A percentile compares a stretch with the other conserved stretches of the same genome.
Conservation (phyloP, 2,329 filamentous ascomycete genomes). For the Paecilomyces niveus region DNA sequence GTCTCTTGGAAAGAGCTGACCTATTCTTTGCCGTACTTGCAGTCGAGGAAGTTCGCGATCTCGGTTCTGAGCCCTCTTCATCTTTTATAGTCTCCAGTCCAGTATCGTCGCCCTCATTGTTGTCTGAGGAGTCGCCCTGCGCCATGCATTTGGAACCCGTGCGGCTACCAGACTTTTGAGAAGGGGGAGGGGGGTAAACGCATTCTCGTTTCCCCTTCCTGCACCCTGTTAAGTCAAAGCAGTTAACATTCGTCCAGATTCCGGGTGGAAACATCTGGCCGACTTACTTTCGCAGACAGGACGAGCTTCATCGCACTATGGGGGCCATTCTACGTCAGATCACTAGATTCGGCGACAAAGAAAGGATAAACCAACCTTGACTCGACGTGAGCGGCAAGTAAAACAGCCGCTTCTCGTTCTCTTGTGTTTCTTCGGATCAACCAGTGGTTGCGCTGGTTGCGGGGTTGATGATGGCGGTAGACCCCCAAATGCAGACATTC, state of each 20-base stretch:
- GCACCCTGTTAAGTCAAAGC: conserved; percentile 53
- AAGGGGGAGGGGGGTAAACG: conserved; percentile 66
- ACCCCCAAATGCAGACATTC: conserved; percentile 6
- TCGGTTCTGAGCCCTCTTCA: conserved; percentile 24
- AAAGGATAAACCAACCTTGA: conserved; percentile 51
- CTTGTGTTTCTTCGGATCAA: conserved; percentile 81
- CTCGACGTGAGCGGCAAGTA: conserved; percentile 80
- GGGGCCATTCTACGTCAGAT: background rate
- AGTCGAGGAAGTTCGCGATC: conserved; percentile 13
- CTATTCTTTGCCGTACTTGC: conserved; percentile 13
- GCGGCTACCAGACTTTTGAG: conserved; percentile 37
- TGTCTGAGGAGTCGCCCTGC: conserved; percentile 47
- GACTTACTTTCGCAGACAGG: conserved; percentile 71
- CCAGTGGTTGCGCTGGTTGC: conserved; percentile 21
- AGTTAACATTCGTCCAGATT: background rate
- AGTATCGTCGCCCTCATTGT: conserved; percentile 35
- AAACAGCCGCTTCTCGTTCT: conserved; percentile 90
- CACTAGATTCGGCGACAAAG: conserved; percentile 4
- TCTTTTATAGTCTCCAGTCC: conserved; percentile 37
- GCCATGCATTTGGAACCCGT: conserved; percentile 36
- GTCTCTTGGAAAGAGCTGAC: conserved; percentile 16
- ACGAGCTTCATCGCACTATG: conserved; percentile 79
- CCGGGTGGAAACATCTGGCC: background rate
- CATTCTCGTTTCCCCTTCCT: conserved; percentile 88
- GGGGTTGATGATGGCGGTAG: conserved; percentile 20